Base-by-base conservation (phyloP, 495 filamentous ascomycete genomes). In the Aspergillus carlsbadensis region DNA sequence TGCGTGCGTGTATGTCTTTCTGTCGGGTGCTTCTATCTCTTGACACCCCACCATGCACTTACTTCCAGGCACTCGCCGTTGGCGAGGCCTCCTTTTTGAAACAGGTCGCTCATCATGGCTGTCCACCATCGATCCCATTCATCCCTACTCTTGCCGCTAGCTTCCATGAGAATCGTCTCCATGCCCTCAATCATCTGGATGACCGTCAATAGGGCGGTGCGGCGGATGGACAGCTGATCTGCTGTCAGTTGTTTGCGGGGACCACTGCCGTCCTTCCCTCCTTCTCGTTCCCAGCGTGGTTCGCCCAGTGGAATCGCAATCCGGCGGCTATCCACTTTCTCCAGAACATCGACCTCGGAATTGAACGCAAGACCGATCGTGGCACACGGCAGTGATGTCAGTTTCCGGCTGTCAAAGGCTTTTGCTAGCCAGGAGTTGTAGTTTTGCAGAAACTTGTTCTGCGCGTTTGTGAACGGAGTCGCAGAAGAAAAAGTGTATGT, bases 101-200 rank as follows among this genome's bases (percentile, higher is more conserved):
- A 78, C 66, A 96, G 75, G 73, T 92, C 88, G 39, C 81, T 81
- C 77, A 87, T 93, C 87, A 96, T 89, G 61, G 87, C 89, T 33
- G 87, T 84, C 76, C 88, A 85, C 92, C 91, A 96, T 37, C 84
- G 77, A 68, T 96, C 90, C 91, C 91, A 98, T 71, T 96, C 93
- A 59, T 95, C 90, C 64, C 87, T 84, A 63, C 86, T 87, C 76
- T 96, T 94, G 22, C 85, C 88, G 62, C 89, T 92, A 31, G 84
- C 83, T 62, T 96, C 89, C 65, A 87, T 84, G 54, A 96, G 73
- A 33, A 93, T 70, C 24, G 90, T 90, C 70, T 96, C 92, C 70
- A 98, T 75, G 52, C 84, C 85, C 63, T 96, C 90, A 21, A 96
- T 92, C 82, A 91, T 84, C 65, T 92, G 87, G 52, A 92, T 83